phyloP scores from a whole-genome alignment of 2,329 filamentous ascomycete genomes.

The Botrytis cinerea region DNA sequence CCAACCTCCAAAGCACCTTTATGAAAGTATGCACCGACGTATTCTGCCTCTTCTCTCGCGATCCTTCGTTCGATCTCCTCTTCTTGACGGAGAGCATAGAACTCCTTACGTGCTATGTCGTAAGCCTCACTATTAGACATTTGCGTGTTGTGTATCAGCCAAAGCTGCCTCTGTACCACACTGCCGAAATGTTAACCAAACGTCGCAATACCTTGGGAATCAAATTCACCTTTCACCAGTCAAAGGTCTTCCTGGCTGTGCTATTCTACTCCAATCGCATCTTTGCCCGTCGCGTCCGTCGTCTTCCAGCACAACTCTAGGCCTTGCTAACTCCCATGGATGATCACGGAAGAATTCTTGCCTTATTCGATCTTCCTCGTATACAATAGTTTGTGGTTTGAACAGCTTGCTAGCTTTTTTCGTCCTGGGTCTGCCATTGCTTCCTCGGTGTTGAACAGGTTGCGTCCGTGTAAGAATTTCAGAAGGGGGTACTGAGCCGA shows the following conservation, averaged over 20 bases:
- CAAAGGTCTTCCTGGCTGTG: slow-evolving; percentile 73
- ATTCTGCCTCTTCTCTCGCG: slow-evolving; percentile 81
- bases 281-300: slow-evolving; percentile 78
- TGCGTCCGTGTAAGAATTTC: slow-evolving; percentile 59
- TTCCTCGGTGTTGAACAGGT: slow-evolving; percentile 49
- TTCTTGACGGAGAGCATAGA: slow-evolving; percentile 80
- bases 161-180: slow-evolving; percentile 89
- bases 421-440: slow-evolving; percentile 41
- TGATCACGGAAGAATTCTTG: slow-evolving; percentile 87
- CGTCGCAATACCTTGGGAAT: not conserved
- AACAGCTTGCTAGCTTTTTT: slow-evolving; percentile 75
- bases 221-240: slow-evolving; percentile 76
- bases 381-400: slow-evolving; percentile 73
- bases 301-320: slow-evolving; percentile 79
- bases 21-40: slow-evolving; percentile 87
- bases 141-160: slow-evolving; percentile 68
- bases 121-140: slow-evolving; percentile 72
- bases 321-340: slow-evolving; percentile 93
- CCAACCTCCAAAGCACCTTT: slow-evolving; percentile 72
- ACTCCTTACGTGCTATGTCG: slow-evolving; percentile 83
- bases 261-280: slow-evolving; percentile 77
- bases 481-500: slow-evolving; percentile 51
- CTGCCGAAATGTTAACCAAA: slow-evolving; percentile 49
- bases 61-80: slow-evolving; percentile 83
- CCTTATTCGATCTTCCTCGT: slow-evolving; percentile 82